These are phyloP conservation scores for Scolecobasidium constrictum DNA, from an alignment of 2,329 filamentous ascomycete genomes.

Conservation along the genomic window DNA sequence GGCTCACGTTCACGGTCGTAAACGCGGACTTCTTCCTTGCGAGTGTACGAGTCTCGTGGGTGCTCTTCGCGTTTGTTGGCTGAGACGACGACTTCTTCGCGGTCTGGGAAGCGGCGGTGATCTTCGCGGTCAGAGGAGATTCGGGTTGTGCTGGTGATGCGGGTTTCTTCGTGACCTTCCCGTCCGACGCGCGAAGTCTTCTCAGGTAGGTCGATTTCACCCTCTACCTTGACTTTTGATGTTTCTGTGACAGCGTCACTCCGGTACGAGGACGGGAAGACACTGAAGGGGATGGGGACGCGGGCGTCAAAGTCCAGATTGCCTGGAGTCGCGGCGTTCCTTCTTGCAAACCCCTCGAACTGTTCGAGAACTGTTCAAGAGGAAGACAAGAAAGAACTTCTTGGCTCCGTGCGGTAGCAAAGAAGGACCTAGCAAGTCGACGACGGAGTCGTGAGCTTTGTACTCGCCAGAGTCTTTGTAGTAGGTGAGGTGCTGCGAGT, in stretches of 20 bases:
- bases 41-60: conserved; percentile 34
- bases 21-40: conserved; percentile 29
- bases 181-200: conserved; percentile 78
- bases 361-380: conserved; percentile 44
- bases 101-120: conserved; percentile 42
- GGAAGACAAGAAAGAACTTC: conserved; percentile 54
- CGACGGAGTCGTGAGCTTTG: neutral
- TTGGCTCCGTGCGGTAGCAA: conserved; percentile 23
- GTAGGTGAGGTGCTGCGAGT: neutral
- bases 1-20: conserved; percentile 24
- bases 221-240: conserved; percentile 73
- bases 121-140: conserved; percentile 49
- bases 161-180: conserved; percentile 74
- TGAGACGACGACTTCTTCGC: conserved; percentile 80
- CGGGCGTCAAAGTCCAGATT: conserved; percentile 99
- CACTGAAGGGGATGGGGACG: conserved; percentile 98
- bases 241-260: conserved; percentile 52
- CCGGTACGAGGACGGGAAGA: conserved; percentile 98
- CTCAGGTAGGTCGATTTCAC: conserved; percentile 69
- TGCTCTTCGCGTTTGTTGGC: conserved; percentile 39
- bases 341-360: conserved; percentile 58
- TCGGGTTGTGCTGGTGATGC: conserved; percentile 17
- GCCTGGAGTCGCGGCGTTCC: conserved; percentile 67
- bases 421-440: neutral
- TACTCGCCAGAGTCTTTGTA: neutral